Evolutionary conservation across 1,284 basidiomycete species (phyloP).

Genomic region (Moesziomyces antarcticus): DNA sequence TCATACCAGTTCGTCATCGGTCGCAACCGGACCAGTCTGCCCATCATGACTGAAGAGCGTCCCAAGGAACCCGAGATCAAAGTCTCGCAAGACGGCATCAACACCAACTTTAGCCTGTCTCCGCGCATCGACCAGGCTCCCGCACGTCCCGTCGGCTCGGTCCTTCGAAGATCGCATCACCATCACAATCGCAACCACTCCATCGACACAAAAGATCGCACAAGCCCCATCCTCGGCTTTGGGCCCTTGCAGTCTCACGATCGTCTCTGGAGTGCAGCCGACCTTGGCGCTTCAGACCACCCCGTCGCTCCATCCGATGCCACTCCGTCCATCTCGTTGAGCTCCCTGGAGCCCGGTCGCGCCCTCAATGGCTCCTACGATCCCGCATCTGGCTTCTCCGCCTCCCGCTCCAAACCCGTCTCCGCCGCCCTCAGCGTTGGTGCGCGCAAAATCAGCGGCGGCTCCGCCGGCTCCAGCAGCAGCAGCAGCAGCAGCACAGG

Average conservation of each 20-base stretch:
- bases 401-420: constrained; percentile 13
- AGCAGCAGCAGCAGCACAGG: constrained; percentile 26
- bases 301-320: constrained; percentile 5
- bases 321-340: constrained; percentile 2
- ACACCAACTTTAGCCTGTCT: constrained; percentile 43
- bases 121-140: constrained; percentile 34
- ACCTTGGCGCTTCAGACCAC: constrained; percentile 17
- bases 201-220: constrained; percentile 53
- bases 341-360: constrained; percentile 25
- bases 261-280: constrained; percentile 26
- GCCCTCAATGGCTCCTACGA: constrained; percentile 25
- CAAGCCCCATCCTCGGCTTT: constrained; percentile 50
- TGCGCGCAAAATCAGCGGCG: constrained; percentile 33
- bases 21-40: too few species aligned
- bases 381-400: constrained; percentile 6
- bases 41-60: constrained; percentile 30
- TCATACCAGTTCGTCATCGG: too few species aligned
- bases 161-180: constrained; percentile 22
- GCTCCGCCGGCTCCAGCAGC: constrained; percentile 27
- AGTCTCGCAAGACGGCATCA: constrained; percentile 46
- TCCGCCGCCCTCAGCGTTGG: constrained; percentile 1
- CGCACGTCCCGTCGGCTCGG: constrained; percentile 22
- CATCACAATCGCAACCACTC: constrained; percentile 50
- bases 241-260: constrained; percentile 36
- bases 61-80: constrained; percentile 41